These are phyloP conservation scores for Capsella bursapastoris DNA, from an alignment of 345 rosid species.

Conservation along the genomic window DNA sequence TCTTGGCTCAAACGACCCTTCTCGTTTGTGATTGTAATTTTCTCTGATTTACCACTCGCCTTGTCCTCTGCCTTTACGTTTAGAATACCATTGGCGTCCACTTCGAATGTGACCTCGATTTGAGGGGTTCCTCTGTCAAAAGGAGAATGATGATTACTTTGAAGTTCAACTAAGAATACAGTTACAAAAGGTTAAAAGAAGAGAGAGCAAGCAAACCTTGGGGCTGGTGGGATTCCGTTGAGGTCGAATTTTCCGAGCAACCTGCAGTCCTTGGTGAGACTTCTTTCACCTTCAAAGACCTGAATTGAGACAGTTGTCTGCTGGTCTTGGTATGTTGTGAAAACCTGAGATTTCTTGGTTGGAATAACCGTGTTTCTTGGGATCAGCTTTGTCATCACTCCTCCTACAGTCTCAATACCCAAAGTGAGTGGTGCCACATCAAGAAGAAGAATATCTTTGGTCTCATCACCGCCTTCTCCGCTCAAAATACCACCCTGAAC, in stretches of 20 bases:
- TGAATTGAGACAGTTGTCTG: slow-evolving; percentile 46
- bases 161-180: not conserved
- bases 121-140: slow-evolving; percentile 43
- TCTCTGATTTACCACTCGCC: slow-evolving; percentile 47
- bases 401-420: slow-evolving; percentile 46
- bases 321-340: slow-evolving; percentile 48
- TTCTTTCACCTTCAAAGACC: slow-evolving; percentile 53
- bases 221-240: slow-evolving; percentile 48
- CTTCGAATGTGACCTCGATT: slow-evolving; percentile 49
- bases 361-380: slow-evolving; percentile 48
- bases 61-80: slow-evolving; percentile 51
- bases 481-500: slow-evolving; percentile 58
- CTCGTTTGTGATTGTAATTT: slow-evolving; percentile 43
- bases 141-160: not conserved
- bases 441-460: slow-evolving; percentile 46
- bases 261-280: slow-evolving; percentile 50
- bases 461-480: slow-evolving; percentile 48
- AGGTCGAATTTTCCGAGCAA: slow-evolving; percentile 48
- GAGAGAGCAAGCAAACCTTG: slow-evolving; percentile 33
- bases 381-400: slow-evolving; percentile 46
- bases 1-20: slow-evolving; percentile 43
- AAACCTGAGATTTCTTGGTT: slow-evolving; percentile 47
- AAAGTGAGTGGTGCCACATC: slow-evolving; percentile 46
- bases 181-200: not conserved
- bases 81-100: slow-evolving; percentile 48